These are phyloP conservation scores for Cadophora malorum DNA, from an alignment of 2,329 filamentous ascomycete species.

Conservation along the genomic window DNA sequence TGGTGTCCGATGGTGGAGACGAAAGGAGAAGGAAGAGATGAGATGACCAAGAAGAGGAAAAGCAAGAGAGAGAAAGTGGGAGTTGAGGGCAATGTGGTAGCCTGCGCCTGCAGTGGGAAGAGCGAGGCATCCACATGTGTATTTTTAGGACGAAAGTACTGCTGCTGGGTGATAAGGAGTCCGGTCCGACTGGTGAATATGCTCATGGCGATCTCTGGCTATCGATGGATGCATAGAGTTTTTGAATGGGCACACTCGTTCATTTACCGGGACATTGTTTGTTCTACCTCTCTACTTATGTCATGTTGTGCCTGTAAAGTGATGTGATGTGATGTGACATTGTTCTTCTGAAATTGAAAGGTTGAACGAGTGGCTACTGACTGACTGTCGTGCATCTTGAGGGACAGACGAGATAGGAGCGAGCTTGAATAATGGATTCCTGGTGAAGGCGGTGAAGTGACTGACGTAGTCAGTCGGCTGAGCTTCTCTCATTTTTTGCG, in stretches of 20 bases:
- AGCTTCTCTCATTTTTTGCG: too few relatives aligned
- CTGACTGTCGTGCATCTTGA: too few relatives aligned
- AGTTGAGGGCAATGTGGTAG: neutral
- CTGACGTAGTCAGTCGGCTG: too few relatives aligned
- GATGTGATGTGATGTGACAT: too few relatives aligned
- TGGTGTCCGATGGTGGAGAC: neutral
- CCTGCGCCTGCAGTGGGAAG: neutral
- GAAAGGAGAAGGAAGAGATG: too few relatives aligned
- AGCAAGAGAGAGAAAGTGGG: neutral
- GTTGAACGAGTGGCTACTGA: too few relatives aligned
- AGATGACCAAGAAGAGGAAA: neutral
- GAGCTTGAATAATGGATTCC: too few relatives aligned
- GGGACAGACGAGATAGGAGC: too few relatives aligned
- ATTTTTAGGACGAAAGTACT: neutral
- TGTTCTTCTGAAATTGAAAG: too few relatives aligned
- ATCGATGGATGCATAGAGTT: neutral
- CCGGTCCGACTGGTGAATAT: neutral
- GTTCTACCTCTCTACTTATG: too few relatives aligned
- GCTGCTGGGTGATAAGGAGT: neutral
- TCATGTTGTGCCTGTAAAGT: too few relatives aligned
- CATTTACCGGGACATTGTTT: neutral
- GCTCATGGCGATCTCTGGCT: neutral
- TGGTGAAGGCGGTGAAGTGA: too few relatives aligned
- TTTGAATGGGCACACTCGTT: neutral
- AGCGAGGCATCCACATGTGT: neutral